Evolutionary conservation across 352 stramenopile genomes (phyloP), one percentile per base, ranked within the genome.

Genomic region (Phytophthora lateralis): DNA sequence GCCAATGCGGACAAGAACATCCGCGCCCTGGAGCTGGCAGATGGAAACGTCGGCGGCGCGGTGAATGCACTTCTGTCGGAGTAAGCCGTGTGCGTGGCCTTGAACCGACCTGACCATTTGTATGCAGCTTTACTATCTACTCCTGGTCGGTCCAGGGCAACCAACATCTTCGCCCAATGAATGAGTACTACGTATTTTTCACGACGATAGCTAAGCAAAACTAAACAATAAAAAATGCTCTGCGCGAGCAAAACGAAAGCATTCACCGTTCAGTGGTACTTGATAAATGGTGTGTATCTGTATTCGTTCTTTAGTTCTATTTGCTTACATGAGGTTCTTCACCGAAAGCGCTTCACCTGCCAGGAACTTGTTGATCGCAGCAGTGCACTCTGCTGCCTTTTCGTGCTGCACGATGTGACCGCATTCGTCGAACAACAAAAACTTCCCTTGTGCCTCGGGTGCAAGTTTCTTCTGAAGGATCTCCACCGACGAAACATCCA

Each of bases 321-420:
- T 5, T 18, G 9, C 12, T 47, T 58, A 60, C 27, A 57, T 15
- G 1, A 68, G 45, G 15, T 47, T 53, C 48, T 60, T 64, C 12
- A 72, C 30, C 29, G 45, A 52, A 1, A 72, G 38, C 37, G 17
- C 21, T 48, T 72, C 63, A 14, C 63, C 52, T 24, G 60, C 56
- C 34, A 90, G 41, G 32, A 90, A 86, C 51, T 76, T 62, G 45
- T 89, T 89, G 67, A 92, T 87, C 29, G 76, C 78, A 17, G 60
- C 67, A 10, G 73, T 81, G 49, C 72, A 82, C 32, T 87, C 76
- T 3, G 69, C 62, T 53, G 78, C 20, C 41, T 77, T 85, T 46
- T 93, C 83, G 41, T 91, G 78, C 49, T 91, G 83, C 29, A 91
- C 53, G 21, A 76, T 78, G 55, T 93, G 83, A 1, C 81, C 81